Evolutionary conservation across 345 rosid genomes (phyloP), one percentile per base, ranked within the genome.

Genomic region (Turnera subulata): DNA sequence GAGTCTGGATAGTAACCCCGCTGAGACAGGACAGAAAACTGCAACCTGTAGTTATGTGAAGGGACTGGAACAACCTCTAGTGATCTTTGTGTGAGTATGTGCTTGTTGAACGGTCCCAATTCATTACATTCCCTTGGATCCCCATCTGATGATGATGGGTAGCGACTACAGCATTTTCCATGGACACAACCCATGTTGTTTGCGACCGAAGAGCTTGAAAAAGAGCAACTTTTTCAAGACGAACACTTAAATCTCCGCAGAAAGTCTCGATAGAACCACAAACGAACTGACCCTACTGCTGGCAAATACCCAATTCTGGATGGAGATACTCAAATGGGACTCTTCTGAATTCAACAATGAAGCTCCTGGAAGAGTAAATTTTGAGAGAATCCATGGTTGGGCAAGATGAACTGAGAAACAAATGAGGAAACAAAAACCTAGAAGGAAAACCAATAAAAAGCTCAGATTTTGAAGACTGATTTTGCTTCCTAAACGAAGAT

Each of bases 1-100:
- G 80, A 75, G 62, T 84, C 92, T 3, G 90, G 96, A 9, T 93
- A 89, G 80, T 83, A 87, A 25, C 95, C 97, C 47, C 86, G 77
- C 39, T 89, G 96, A 12, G 97, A 78, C 14, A 87, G 58, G 13
- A 79, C 78, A 50, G 97, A 82, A 74, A 82, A 93, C 69, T 86
- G 83, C 73, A 93, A 66, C 11, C 70, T 77, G 69, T 80, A 85
- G 66, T 78, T 76, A 44, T 77, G 83, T 23, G 85, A 80, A 58
- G 92, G 94, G 33, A 89, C 82, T 15, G 84, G 71, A 61, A 80
- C 74, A 17, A 73, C 48, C 65, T 81, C 91, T 2, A 90, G 73
- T 22, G 88, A 73, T 61, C 81, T 85, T 62, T 79, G 82, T 6
- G 81, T 64, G 46, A 84, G 77, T 25, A 78, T 29, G 50, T 80